These are phyloP conservation scores for Malania oleifera DNA, from an alignment of 164 flowering plant species.

Conservation along the genomic window DNA sequence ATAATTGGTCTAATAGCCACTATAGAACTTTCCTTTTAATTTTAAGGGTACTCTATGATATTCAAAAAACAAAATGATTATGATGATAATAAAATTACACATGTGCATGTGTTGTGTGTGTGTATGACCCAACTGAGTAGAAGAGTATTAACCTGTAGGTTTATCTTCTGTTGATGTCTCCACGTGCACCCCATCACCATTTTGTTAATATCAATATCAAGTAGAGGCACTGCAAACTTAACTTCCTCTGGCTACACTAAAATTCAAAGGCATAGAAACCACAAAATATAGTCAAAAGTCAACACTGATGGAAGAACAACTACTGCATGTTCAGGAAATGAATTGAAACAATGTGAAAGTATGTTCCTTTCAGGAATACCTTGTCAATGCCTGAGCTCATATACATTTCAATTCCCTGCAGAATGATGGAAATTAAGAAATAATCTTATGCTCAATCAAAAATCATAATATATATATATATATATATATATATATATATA, in stretches of 20 bases:
- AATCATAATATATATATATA: too few species aligned
- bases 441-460: too few species aligned
- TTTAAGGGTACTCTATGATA: too few species aligned
- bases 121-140: too few species aligned
- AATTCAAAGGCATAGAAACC: conserved; percentile 30
- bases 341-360: background rate
- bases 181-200: conserved; percentile 62
- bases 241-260: conserved; percentile 89
- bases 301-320: background rate
- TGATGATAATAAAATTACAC: too few species aligned
- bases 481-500: too few species aligned
- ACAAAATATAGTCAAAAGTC: conserved; percentile 12
- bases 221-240: conserved; percentile 72
- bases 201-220: conserved; percentile 71
- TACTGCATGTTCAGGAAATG: background rate
- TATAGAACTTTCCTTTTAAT: too few species aligned
- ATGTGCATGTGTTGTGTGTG: too few species aligned
- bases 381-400: conserved; percentile 56
- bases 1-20: too few species aligned
- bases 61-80: too few species aligned
- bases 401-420: conserved; percentile 80
- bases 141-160: conserved; percentile 81
- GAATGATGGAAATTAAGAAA: too few species aligned
- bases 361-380: conserved; percentile 39
- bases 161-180: conserved; percentile 66